phyloP scores from a whole-genome alignment of 345 rosid species.

The Toxicodendron radicans region DNA sequence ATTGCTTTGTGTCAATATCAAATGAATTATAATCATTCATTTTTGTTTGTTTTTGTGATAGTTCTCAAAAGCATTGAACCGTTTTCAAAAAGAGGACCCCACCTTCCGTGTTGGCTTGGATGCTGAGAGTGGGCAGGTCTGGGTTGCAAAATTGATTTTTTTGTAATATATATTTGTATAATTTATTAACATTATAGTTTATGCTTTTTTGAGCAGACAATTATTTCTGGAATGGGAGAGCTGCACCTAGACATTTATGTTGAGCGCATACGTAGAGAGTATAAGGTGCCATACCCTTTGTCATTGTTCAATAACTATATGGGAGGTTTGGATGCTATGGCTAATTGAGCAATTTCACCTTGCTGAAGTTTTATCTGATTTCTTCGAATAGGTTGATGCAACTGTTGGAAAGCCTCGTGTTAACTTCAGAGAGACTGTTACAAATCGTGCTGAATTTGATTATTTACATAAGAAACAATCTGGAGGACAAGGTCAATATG shows the following conservation, averaged over 20 bases:
- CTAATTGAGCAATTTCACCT: background rate
- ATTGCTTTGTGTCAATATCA: conserved; percentile 2
- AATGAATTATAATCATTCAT: conserved; percentile 2
- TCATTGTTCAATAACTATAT: conserved; percentile 2
- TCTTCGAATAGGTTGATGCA: conserved; percentile 72
- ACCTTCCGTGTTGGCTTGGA: conserved; percentile 98
- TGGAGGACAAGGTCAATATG: conserved; percentile 99
- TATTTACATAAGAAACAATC: conserved; percentile 96
- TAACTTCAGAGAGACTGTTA: conserved; percentile 92
- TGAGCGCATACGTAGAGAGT: conserved; percentile 92
- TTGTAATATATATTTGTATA: no score
- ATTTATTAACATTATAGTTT: conserved; percentile 9
- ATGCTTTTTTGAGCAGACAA: conserved; percentile 56
- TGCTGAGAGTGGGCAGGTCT: conserved; percentile 96
- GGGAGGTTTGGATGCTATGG: background rate
- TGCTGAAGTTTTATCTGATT: background rate
- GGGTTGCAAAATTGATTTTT: conserved; percentile 13
- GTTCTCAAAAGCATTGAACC: conserved; percentile 98
- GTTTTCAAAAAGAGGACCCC: conserved; percentile 96
- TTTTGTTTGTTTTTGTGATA: conserved; percentile 29
- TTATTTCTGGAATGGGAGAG: conserved; percentile 99
- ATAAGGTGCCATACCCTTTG: conserved; percentile 55
- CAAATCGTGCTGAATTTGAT: conserved; percentile 88
- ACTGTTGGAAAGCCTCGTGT: conserved; percentile 98
- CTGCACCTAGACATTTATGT: conserved; percentile 94